Evolutionary conservation across 1,139 yeast species (phyloP).

Genomic region (Candida tetrigidarum): DNA sequence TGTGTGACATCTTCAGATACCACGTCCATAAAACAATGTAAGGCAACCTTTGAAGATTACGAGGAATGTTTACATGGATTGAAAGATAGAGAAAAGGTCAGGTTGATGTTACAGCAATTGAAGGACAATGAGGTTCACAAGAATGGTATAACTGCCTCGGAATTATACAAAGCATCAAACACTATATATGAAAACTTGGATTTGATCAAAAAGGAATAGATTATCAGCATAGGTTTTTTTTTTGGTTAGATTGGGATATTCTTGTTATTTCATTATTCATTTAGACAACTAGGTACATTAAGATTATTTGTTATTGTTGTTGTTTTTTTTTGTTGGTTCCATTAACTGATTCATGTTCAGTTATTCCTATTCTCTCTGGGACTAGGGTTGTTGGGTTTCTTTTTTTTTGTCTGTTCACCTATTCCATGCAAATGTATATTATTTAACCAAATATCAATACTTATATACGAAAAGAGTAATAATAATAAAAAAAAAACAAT

Average conservation of each 20-base stretch:
- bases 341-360: too few species aligned
- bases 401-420: background rate
- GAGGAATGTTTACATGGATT: slow-evolving; percentile 53
- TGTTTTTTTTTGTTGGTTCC: too few species aligned
- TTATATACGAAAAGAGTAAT: slow-evolving; percentile 2
- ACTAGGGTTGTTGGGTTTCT: background rate
- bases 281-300: background rate
- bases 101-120: slow-evolving; percentile 52
- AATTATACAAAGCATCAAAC: slow-evolving; percentile 49
- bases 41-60: slow-evolving; percentile 51
- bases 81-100: slow-evolving; percentile 52
- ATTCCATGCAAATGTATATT: slow-evolving; percentile 2
- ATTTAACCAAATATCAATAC: background rate
- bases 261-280: too few species aligned
- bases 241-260: too few species aligned
- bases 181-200: slow-evolving; percentile 51
- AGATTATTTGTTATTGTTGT: background rate
- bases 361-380: too few species aligned
- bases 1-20: slow-evolving; percentile 55
- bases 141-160: slow-evolving; percentile 47
- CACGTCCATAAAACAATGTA: slow-evolving; percentile 44
- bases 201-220: slow-evolving; percentile 34
- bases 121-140: slow-evolving; percentile 46
- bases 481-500: too few species aligned
- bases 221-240: background rate